These are phyloP conservation scores for Phytophthora melonis DNA, from an alignment of 352 stramenopile genomes.

Conservation along the genomic window DNA sequence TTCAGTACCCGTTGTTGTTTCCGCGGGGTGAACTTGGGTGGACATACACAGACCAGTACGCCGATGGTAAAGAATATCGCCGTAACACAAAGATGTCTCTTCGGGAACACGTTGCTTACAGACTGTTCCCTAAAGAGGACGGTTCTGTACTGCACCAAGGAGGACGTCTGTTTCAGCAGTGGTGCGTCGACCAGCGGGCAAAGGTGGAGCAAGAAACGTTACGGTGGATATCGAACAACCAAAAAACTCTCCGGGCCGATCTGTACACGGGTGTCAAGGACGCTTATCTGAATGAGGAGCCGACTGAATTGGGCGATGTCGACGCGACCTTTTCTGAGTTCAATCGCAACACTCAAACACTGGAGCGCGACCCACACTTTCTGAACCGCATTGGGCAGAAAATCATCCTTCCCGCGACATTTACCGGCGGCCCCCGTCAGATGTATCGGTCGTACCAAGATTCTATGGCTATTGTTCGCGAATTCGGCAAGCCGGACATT, in stretches of 20 bases:
- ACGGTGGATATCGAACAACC: slow-evolving; percentile 4
- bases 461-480: slow-evolving; percentile 50
- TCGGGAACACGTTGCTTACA: slow-evolving; percentile 11
- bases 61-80: neutral
- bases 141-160: slow-evolving; percentile 6
- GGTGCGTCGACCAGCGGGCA: slow-evolving; percentile 8
- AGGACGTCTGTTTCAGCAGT: slow-evolving; percentile 20
- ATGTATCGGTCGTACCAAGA: slow-evolving; percentile 47
- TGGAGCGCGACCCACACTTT: slow-evolving; percentile 6
- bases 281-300: slow-evolving; percentile 1
- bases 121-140: slow-evolving; percentile 3
- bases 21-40: slow-evolving; percentile 2
- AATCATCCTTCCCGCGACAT: neutral
- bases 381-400: neutral
- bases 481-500: slow-evolving; percentile 48
- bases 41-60: slow-evolving; percentile 12
- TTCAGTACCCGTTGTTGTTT: slow-evolving; percentile 7
- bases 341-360: neutral
- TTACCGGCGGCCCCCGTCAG: neutral
- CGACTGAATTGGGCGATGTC: neutral
- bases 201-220: slow-evolving; percentile 15
- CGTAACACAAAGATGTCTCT: slow-evolving; percentile 11
- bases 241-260: slow-evolving; percentile 2
- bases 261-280: slow-evolving; percentile 6
- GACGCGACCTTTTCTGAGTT: neutral